These are phyloP conservation scores for Paecilomyces dactylethromorphus DNA, from an alignment of 2,329 filamentous ascomycete species.

Conservation along the genomic window DNA sequence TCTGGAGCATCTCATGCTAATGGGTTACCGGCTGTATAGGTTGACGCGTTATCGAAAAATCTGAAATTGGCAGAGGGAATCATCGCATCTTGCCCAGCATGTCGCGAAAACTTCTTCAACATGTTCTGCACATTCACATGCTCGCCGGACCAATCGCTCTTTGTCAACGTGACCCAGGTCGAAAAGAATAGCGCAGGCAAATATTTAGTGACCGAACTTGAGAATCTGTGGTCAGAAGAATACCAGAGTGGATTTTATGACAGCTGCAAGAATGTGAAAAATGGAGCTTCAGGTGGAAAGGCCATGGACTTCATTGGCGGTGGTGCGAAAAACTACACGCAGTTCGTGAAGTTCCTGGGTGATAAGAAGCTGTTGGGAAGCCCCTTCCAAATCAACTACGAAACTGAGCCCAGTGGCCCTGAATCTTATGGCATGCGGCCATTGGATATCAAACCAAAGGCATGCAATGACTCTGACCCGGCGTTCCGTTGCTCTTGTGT, in stretches of 20 bases:
- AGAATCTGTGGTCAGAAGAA: conserved; percentile 76
- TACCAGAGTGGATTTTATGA: conserved; percentile 88
- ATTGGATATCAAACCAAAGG: conserved; percentile 65
- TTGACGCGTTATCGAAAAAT: conserved; percentile 74
- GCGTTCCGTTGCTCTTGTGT: conserved; percentile 86
- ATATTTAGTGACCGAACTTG: conserved; percentile 74
- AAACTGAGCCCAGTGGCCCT: conserved; percentile 52
- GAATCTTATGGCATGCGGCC: conserved; percentile 64
- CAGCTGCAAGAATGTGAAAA: conserved; percentile 99
- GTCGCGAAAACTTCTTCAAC: conserved; percentile 98
- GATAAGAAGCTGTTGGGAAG: conserved; percentile 86
- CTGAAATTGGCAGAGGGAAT: conserved; percentile 81
- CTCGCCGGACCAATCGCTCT: conserved; percentile 91
- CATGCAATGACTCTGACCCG: conserved; percentile 84
- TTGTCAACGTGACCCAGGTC: conserved; percentile 82
- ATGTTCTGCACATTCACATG: conserved; percentile 97
- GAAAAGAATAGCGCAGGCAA: conserved; percentile 49
- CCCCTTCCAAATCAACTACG: conserved; percentile 95
- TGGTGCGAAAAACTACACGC: conserved; percentile 80
- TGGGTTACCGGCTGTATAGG: conserved; percentile 40
- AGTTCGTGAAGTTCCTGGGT: conserved; percentile 85
- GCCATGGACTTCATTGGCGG: conserved; percentile 96
- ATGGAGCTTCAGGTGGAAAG: conserved; percentile 84
- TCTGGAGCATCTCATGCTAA: conserved; percentile 7
- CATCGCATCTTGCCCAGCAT: conserved; percentile 89